These are phyloP conservation scores for Neopestalotiopsis sp. DNA, from an alignment of 2,329 filamentous ascomycete species.

Conservation along the genomic window DNA sequence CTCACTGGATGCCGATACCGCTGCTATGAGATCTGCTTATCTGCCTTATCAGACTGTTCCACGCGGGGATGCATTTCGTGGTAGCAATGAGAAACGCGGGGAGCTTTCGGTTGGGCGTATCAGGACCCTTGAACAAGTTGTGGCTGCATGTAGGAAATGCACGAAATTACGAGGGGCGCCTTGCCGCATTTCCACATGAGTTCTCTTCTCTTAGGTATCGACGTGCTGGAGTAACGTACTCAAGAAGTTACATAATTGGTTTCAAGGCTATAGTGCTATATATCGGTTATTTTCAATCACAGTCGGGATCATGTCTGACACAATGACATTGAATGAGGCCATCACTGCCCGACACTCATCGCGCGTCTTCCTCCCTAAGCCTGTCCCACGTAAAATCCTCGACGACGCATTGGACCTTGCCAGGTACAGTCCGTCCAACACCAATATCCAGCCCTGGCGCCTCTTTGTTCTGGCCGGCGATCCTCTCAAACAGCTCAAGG, in stretches of 20 bases:
- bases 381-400: slow-evolving; percentile 1
- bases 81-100: not conserved
- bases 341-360: not conserved
- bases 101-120: not conserved
- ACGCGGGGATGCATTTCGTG: not conserved
- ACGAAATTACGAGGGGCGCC: not conserved
- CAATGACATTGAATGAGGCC: not conserved
- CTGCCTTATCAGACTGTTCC: too few relatives aligned
- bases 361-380: slow-evolving; percentile 7
- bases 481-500: slow-evolving; percentile 3
- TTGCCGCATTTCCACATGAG: not conserved
- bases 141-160: not conserved
- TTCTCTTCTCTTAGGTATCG: not conserved
- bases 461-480: slow-evolving; percentile 1
- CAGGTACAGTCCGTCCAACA: not conserved
- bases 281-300: too few relatives aligned
- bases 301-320: not conserved
- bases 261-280: not conserved
- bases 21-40: too few relatives aligned
- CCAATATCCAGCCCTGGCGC: slow-evolving; percentile 7
- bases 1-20: too few relatives aligned
- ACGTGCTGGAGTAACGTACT: not conserved
- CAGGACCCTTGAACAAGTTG: not conserved
- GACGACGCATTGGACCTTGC: slow-evolving; percentile 3
- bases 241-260: not conserved